A percentile compares a stretch with the other conserved stretches of the same genome.
These are phyloP conservation scores for Hippophae tibetana DNA, from an alignment of 306 rosid genomes.

Conservation along the genomic window DNA sequence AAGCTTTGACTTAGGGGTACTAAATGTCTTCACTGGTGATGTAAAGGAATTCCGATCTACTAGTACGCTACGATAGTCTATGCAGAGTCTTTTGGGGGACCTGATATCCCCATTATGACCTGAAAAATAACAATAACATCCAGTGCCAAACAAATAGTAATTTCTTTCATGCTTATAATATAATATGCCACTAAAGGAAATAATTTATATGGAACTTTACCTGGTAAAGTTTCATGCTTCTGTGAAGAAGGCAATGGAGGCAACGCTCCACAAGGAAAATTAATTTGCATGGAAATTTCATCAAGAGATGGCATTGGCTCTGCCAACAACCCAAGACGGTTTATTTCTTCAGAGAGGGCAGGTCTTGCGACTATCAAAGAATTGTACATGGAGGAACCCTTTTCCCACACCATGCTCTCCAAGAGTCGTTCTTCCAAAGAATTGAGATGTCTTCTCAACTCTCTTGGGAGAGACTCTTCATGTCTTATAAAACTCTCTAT, in stretches of 20 bases:
- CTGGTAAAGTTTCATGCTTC: constrained; percentile 60
- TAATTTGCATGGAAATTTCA: constrained; percentile 68
- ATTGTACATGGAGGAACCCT: constrained; percentile 98
- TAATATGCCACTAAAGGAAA: background rate
- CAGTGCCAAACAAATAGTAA: background rate
- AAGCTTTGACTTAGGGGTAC: constrained; percentile 68
- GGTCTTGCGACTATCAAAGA: constrained; percentile 90
- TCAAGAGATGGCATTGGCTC: constrained; percentile 99
- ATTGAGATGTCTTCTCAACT: constrained; percentile 85
- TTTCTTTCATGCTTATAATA: background rate
- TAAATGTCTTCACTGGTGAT: constrained; percentile 77
- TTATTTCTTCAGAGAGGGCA: constrained; percentile 69
- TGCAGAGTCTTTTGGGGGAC: constrained; percentile 72
- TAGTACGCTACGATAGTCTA: constrained; percentile 57
- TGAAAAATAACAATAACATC: constrained; percentile 30
- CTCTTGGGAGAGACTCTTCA: constrained; percentile 97
- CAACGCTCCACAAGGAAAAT: constrained; percentile 72
- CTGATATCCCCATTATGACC: constrained; percentile 77
- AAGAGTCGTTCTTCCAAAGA: constrained; percentile 95
- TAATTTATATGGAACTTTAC: constrained; percentile 26
- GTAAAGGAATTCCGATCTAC: constrained; percentile 72
- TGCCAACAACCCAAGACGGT: constrained; percentile 66
- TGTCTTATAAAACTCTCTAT: constrained; percentile 96
- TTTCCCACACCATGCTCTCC: constrained; percentile 99
- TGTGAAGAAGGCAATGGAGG: constrained; percentile 62